phyloP scores from a whole-genome alignment of 768 basidiomycete species.

The Kwoniella mangroviensis region DNA sequence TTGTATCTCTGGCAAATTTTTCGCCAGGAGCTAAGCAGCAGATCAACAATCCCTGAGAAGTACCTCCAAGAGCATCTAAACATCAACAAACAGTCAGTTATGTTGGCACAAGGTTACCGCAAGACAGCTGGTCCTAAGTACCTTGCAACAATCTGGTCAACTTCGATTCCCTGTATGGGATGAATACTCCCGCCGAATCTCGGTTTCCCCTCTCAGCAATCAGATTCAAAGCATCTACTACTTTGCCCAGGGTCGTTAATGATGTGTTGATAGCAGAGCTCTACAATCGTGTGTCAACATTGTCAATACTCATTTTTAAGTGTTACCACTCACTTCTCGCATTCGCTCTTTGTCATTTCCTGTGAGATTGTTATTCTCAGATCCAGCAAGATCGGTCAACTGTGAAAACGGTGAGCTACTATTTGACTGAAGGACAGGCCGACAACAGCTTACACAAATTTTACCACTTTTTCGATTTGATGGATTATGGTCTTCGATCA shows the following conservation, averaged over 20 bases:
- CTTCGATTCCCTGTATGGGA: conserved; percentile 89
- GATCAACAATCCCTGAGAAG: conserved; percentile 76
- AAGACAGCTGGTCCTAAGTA: not conserved
- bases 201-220: conserved; percentile 11
- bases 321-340: conserved; percentile 63
- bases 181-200: conserved; percentile 60
- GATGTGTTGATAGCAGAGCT: conserved; percentile 89
- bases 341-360: conserved; percentile 86
- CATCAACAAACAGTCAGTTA: no score
- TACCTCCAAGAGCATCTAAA: conserved; percentile 77
- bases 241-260: conserved; percentile 81
- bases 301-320: not conserved
- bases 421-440: no score
- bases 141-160: conserved; percentile 82
- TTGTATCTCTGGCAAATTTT: conserved; percentile 82
- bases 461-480: conserved; percentile 14
- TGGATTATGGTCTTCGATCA: conserved; percentile 12
- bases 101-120: no score
- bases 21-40: conserved; percentile 83
- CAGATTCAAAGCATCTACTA: conserved; percentile 75
- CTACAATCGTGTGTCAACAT: conserved; percentile 26
- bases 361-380: conserved; percentile 86
- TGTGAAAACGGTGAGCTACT: conserved; percentile 29
- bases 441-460: conserved; percentile 26
- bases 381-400: conserved; percentile 87